A percentile compares a stretch with the other conserved stretches of the same genome.
Conservation (phyloP, 352 stramenopile species). For the Albugo laibachii region DNA sequence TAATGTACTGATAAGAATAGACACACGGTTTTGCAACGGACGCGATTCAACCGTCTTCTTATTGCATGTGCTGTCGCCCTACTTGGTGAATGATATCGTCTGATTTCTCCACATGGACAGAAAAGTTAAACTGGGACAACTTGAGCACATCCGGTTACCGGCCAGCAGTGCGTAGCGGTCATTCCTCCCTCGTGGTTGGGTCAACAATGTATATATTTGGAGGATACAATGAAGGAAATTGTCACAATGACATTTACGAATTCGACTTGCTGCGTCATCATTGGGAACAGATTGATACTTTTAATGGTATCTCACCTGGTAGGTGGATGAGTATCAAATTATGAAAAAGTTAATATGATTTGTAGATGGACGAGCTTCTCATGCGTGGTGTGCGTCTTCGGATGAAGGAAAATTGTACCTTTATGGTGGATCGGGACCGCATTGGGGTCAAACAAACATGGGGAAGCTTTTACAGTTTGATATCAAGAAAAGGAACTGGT, state of each 20-base stretch:
- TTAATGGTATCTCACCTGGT: constrained; percentile 50
- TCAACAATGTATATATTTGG: constrained; percentile 59
- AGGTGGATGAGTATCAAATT: neutral
- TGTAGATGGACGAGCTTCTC: constrained; percentile 42
- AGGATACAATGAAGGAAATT: constrained; percentile 73
- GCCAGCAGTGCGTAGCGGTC: constrained; percentile 49
- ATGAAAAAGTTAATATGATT: neutral
- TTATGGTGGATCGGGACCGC: constrained; percentile 50
- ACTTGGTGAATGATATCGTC: neutral
- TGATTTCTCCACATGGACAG: neutral
- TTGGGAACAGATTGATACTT: constrained; percentile 54
- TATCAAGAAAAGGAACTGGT: constrained; percentile 63
- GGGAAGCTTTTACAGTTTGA: constrained; percentile 64
- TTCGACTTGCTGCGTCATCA: constrained; percentile 65
- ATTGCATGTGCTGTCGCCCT: neutral
- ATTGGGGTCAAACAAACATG: constrained; percentile 78
- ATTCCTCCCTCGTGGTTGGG: constrained; percentile 58
- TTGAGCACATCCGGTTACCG: constrained; percentile 41
- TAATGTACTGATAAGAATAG: neutral
- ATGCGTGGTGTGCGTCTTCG: constrained; percentile 50
- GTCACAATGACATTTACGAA: constrained; percentile 68
- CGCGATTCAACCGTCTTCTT: neutral
- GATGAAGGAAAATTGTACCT: constrained; percentile 63
- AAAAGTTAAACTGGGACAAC: constrained; percentile 47
- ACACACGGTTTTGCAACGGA: neutral